These are phyloP conservation scores for Chenopodium suecicum DNA, from an alignment of 148 eudicot species.

Conservation along the genomic window DNA sequence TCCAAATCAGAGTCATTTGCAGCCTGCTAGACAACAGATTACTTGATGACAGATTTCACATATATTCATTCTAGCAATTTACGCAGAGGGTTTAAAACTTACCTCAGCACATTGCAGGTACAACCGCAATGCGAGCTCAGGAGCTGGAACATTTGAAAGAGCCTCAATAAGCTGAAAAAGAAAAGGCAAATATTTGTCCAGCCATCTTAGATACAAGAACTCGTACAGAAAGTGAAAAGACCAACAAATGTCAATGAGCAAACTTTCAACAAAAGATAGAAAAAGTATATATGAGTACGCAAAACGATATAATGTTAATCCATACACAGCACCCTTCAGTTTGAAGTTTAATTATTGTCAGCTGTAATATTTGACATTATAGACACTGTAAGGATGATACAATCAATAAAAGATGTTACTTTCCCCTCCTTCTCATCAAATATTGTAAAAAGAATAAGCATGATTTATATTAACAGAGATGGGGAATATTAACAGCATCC, in stretches of 20 bases:
- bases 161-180: constrained; percentile 79
- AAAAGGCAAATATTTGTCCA: constrained; percentile 11
- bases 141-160: constrained; percentile 74
- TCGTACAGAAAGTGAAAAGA: not conserved
- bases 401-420: not conserved
- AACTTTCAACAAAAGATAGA: not conserved
- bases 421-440: not conserved
- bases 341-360: not conserved
- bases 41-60: not conserved
- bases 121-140: constrained; percentile 82
- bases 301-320: not conserved
- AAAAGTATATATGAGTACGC: not conserved
- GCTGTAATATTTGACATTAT: not conserved
- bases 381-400: not conserved
- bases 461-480: not conserved
- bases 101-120: constrained; percentile 99
- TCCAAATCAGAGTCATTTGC: constrained; percentile 93
- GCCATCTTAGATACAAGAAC: constrained; percentile 4
- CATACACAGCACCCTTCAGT: not conserved
- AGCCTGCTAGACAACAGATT: constrained; percentile 51
- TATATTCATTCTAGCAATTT: constrained; percentile 5
- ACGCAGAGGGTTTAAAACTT: not conserved
- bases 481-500: not conserved
- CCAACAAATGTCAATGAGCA: not conserved
- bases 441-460: not conserved